Evolutionary conservation across 768 basidiomycete species (phyloP), one percentile per base, ranked within the genome.

Genomic region (Lepiota venenata): DNA sequence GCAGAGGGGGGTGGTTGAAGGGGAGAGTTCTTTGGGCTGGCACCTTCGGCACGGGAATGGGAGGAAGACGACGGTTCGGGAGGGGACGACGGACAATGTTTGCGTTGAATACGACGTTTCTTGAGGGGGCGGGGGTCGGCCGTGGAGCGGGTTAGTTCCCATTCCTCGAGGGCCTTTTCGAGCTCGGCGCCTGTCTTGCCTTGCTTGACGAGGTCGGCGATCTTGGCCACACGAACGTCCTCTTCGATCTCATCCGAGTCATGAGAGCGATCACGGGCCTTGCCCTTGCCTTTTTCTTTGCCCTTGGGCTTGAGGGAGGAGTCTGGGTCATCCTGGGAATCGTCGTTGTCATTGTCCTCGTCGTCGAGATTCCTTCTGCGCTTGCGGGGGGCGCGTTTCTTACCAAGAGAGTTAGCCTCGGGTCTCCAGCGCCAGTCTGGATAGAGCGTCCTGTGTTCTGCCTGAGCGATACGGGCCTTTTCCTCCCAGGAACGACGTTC

Each of bases 341-440:
- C 59, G 41, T 61, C 61, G 55, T 60, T 65, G 22, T 58, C 55
- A 37, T 64, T 60, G 50, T 61, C 61, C 44, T 46, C 64, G 60
- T 47, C 60, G 57, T 25, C 67, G 58, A 37, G 52, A 39, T 55
- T 58, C 29, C 40, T 59, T 50, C 29, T 56, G 46, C 58, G 55
- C 57, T 50, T 54, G 56, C 50, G 64, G 10, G 32, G 32, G n/a
- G 63, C 66, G 50, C 71, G 74, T 56, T 73, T 72, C 57, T 74
- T 71, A 4, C 68, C 70, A 40, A 71, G 64, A 39, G 74, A 70
- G 56, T 79, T 77, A 12, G 76, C 67, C 15, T 81, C 83, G 3
- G 87, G 88, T 46, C 85, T 78, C 66, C 90, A 92, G 47, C 90
- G 75, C 88, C 90, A 92, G 67, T 90, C 86, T 1, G 89, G 89